Conservation (phyloP, 345 rosid genomes). For the Euphorbia tirucalli region DNA sequence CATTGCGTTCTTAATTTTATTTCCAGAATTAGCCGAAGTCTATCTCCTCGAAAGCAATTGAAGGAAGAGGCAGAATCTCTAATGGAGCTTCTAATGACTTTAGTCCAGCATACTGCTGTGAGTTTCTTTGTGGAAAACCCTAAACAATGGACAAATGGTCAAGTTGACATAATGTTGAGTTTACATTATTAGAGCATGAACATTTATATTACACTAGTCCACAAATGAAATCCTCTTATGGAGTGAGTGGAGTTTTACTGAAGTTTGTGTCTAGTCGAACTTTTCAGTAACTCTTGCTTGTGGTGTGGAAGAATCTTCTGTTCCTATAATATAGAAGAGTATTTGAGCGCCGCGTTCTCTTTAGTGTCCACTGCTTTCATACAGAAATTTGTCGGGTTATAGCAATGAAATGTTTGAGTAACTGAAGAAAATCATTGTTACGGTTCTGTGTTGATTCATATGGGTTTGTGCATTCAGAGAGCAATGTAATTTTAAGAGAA, state of each 20-base stretch:
- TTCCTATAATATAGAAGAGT: neutral
- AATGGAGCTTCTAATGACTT: constrained; percentile 63
- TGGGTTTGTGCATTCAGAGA: neutral
- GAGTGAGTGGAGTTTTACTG: neutral
- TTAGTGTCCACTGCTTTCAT: neutral
- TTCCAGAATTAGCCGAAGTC: constrained; percentile 43
- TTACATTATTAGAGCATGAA: neutral
- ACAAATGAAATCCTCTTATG: neutral
- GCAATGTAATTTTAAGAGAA: neutral
- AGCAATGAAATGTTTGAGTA: neutral
- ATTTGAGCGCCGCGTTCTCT: neutral
- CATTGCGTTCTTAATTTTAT: constrained; percentile 35
- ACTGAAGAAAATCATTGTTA: neutral
- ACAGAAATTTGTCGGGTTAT: neutral
- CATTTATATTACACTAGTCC: neutral
- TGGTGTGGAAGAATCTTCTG: neutral
- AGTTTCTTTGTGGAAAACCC: constrained; percentile 25
- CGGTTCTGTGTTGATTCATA: neutral
- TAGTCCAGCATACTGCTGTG: constrained; percentile 89
- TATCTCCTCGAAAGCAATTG: constrained; percentile 54
- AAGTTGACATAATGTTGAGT: neutral
- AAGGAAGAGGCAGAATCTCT: constrained; percentile 70
- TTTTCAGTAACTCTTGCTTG: neutral
- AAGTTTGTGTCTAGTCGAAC: neutral
- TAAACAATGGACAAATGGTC: neutral